Evolutionary conservation across 208 protist genomes (phyloP).

Genomic region (Trypanosoma scelopori): DNA sequence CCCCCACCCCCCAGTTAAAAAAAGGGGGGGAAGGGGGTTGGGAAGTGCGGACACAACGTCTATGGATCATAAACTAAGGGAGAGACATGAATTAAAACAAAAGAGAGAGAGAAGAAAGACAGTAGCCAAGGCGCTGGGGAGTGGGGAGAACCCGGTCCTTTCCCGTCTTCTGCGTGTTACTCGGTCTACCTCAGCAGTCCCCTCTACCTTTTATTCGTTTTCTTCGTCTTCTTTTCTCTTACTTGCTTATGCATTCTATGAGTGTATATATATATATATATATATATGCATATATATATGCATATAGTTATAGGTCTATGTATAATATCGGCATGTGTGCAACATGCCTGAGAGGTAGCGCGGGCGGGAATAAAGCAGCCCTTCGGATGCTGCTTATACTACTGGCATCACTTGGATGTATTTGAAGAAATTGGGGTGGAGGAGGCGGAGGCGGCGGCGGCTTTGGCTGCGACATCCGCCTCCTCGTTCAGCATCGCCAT

Average conservation of each 20-base stretch:
- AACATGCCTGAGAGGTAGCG: background rate
- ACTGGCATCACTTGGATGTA: background rate
- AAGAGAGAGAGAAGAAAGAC: background rate
- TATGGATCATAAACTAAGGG: background rate
- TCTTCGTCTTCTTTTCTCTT: conserved; percentile 1
- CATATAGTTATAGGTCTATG: conserved; percentile 4
- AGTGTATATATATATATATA: conserved; percentile 6
- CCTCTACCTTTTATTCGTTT: conserved; percentile 4
- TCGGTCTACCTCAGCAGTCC: background rate
- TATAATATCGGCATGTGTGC: conserved; percentile 5
- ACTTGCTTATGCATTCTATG: conserved; percentile 1
- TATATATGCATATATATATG: conserved; percentile 6
- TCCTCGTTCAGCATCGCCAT: conserved; percentile 41
- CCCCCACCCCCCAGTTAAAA: no score
- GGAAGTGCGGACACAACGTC: background rate
- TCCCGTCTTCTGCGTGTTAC: conserved; percentile 3
- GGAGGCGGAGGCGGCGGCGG: no score
- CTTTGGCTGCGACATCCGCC: conserved; percentile 17
- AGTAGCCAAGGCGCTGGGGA: no score
- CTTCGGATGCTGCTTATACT: no score
- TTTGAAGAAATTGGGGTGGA: background rate
- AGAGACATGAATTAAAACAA: conserved; percentile 5
- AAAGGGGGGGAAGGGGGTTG: no score
- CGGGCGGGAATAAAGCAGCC: no score
- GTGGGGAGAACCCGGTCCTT: background rate